Conservation (phyloP, 371 early-diverging fungal genomes). For the Pancytospora philotis region DNA sequence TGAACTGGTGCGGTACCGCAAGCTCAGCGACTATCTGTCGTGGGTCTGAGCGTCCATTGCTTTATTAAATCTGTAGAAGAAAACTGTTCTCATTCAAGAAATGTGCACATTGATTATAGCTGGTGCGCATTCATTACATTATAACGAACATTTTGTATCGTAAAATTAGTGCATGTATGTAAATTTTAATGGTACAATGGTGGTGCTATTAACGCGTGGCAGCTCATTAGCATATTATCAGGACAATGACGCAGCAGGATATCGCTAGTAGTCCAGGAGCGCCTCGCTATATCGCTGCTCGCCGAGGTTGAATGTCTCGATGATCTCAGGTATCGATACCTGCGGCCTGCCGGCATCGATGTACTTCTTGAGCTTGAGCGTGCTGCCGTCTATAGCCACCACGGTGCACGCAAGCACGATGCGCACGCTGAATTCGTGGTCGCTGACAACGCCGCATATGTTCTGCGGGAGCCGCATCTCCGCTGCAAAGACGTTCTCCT, state of each 20-base stretch:
- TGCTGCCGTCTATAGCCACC: background rate
- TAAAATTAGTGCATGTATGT: background rate
- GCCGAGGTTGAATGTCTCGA: background rate
- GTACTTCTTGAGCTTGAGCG: background rate
- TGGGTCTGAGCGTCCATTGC: too few species aligned
- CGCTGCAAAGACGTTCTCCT: background rate
- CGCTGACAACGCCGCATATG: background rate
- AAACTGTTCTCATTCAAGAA: too few species aligned
- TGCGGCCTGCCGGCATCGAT: background rate
- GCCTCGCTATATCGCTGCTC: background rate
- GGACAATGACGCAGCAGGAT: too few species aligned
- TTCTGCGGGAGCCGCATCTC: background rate
- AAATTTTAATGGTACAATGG: background rate
- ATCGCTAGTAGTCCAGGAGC: background rate
- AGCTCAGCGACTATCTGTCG: too few species aligned
- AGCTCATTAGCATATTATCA: too few species aligned
- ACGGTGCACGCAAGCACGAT: background rate
- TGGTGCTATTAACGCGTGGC: too few species aligned
- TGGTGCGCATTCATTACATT: too few species aligned
- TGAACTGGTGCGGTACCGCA: too few species aligned
- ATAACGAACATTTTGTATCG: background rate
- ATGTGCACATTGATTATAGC: too few species aligned
- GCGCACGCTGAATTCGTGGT: background rate
- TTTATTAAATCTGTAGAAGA: too few species aligned
- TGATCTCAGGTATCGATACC: background rate